These are phyloP conservation scores for Irpex lacteus DNA, from an alignment of 1,284 basidiomycete species.

Conservation along the genomic window DNA sequence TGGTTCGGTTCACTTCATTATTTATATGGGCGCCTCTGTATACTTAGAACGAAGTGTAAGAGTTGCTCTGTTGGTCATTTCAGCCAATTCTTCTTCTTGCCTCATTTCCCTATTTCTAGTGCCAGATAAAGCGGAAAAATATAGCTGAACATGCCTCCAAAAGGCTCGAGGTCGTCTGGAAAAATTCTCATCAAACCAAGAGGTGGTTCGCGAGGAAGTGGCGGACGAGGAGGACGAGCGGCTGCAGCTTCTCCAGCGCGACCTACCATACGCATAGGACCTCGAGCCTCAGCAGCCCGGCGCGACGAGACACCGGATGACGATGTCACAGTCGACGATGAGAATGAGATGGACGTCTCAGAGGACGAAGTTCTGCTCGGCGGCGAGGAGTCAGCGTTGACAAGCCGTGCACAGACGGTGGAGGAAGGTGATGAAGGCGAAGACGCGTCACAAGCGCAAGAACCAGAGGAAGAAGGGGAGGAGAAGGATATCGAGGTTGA, in stretches of 20 bases:
- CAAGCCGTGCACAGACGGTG: slow-evolving; percentile 4
- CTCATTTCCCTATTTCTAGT: too few relatives aligned
- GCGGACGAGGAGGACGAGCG: not conserved
- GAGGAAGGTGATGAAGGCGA: slow-evolving; percentile 18
- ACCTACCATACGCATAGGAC: slow-evolving; percentile 14
- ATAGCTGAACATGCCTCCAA: slow-evolving; percentile 11
- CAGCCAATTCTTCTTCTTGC: not conserved
- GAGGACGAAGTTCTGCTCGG: not conserved
- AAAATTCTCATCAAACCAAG: slow-evolving; percentile 32
- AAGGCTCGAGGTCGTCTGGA: slow-evolving; percentile 9
- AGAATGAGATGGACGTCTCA: slow-evolving; percentile 4
- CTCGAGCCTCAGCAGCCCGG: slow-evolving; percentile 13
- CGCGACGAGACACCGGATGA: slow-evolving; percentile 9
- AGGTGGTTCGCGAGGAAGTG: not conserved
- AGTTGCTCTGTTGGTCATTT: not conserved
- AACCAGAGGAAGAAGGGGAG: not conserved
- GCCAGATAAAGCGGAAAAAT: not conserved
- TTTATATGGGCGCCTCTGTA: too few relatives aligned
- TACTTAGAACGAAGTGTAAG: too few relatives aligned
- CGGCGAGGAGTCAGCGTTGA: slow-evolving; percentile 10
- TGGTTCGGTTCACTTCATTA: too few relatives aligned
- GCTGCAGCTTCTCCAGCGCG: slow-evolving; percentile 9
- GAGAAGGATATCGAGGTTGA: slow-evolving; percentile 9
- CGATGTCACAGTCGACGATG: slow-evolving; percentile 1
- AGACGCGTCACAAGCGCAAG: not conserved